Conservation (phyloP, 768 basidiomycete species). For the Candolleomyces aberdarensis region DNA sequence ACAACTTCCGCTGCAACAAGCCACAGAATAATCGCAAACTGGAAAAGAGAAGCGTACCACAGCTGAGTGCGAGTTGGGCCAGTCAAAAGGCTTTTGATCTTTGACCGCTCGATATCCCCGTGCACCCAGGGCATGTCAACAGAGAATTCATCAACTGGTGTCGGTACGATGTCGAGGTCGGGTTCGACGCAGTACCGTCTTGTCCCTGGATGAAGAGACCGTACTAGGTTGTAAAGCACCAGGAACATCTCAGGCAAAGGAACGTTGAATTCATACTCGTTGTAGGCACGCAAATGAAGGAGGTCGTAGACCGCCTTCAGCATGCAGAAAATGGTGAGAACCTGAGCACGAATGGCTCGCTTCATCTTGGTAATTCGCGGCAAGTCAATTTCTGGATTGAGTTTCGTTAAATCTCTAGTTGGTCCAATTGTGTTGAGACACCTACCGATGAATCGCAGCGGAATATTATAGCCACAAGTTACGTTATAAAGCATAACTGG, state of each 20-base stretch:
- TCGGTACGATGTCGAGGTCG: background rate
- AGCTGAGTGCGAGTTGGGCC: background rate
- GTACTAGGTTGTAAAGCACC: background rate
- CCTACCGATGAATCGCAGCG: background rate
- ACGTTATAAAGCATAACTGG: background rate
- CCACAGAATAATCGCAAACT: background rate
- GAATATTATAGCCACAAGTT: background rate
- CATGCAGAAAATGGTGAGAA: background rate
- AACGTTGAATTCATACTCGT: background rate
- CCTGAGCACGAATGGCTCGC: background rate
- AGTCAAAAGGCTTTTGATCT: background rate
- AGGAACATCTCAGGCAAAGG: background rate
- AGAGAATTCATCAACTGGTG: background rate
- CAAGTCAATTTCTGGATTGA: background rate
- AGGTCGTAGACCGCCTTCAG: background rate
- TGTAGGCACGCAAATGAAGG: background rate
- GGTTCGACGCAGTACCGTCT: background rate
- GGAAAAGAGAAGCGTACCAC: background rate
- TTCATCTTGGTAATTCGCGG: background rate
- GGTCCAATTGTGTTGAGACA: background rate
- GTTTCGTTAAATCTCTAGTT: background rate
- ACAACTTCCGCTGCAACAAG: background rate
- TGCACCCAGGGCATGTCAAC: background rate
- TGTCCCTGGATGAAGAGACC: background rate
- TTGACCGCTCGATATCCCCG: background rate